Evolutionary conservation across 306 rosid species (phyloP), one percentile per base, ranked within the genome.

Genomic region (Vigna angularis): DNA sequence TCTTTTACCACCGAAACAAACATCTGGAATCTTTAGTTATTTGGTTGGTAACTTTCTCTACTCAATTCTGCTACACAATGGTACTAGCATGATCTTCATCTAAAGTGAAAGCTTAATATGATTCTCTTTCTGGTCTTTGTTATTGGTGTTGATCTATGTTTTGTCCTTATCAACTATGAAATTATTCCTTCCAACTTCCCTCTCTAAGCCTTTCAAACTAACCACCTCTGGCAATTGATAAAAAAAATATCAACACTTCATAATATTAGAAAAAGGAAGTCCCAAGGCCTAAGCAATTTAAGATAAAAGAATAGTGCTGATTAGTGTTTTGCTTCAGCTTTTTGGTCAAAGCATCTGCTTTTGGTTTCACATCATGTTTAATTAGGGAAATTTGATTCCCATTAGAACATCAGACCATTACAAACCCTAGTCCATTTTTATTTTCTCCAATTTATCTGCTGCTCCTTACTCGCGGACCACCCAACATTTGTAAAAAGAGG

Each of bases 21-120:
- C 86, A 56, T 83, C 5, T n/a, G 87, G 88, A 85, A 88, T 86
- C 75, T 90, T 81, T 49, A n/a, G 66, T 76, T 56, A 26, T 73
- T 44, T 59, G 28, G 70, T 75, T 70, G 38, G 80, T 58, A 36
- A 56, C 68, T 30, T 72, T 76, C 53, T 77, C 24, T 53, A 1
- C 65, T 76, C 62, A 15, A 45, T 48, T 45, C 67, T 15, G 38
- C 63, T 12, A 45, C 49, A 64, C 74, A 77, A 55, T 22, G 66
- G 80, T 62, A 77, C 82, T 79, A 45, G 32, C 49, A 50, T 26
- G 65, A 80, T 28, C 52, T n/a, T 36, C 68, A 28, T 58, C 42
- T 66, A 76, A 70, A 79, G 69, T 2, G 52, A 67, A 76, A 86
- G 64, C 66, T 55, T 83, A 57, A 72, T 80, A 61, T 34, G 76